Evolutionary conservation across 2,329 filamentous ascomycete genomes (phyloP).

Genomic region (Cordyceps javanica): DNA sequence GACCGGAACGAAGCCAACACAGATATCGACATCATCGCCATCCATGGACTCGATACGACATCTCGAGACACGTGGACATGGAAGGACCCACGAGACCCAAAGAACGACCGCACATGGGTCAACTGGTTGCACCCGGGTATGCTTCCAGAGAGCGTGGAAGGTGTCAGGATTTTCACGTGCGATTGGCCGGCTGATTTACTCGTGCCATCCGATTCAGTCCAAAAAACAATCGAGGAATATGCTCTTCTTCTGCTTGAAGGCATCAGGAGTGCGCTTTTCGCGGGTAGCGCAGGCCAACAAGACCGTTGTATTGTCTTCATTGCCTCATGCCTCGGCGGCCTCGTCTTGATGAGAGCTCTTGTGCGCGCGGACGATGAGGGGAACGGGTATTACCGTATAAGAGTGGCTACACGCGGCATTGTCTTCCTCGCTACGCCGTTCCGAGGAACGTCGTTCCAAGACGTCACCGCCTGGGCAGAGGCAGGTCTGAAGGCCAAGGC

Average conservation of each 20-base stretch:
- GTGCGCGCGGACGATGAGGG: not conserved
- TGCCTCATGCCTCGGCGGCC: not conserved
- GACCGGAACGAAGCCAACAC: slow-evolving; percentile 8
- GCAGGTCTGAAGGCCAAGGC: not conserved
- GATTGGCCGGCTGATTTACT: not conserved
- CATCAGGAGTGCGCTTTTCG: slow-evolving; percentile 16
- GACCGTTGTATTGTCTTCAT: not conserved
- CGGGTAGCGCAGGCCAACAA: not conserved
- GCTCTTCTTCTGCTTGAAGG: slow-evolving; percentile 19
- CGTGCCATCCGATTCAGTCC: not conserved
- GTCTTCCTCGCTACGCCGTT: not conserved
- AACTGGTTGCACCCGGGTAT: not conserved
- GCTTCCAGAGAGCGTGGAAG: not conserved
- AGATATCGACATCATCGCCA: slow-evolving; percentile 28
- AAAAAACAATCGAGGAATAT: slow-evolving; percentile 7
- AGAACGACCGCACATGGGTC: slow-evolving; percentile 11
- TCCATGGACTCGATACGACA: slow-evolving; percentile 28
- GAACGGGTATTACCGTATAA: not conserved
- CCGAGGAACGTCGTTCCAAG: not conserved
- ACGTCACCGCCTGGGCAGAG: not conserved
- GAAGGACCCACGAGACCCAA: slow-evolving; percentile 1
- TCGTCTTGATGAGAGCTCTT: not conserved
- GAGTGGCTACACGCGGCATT: not conserved
- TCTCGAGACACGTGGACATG: slow-evolving; percentile 25
- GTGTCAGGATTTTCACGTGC: not conserved